Evolutionary conservation across 1,139 yeast species (phyloP), one percentile per base, ranked within the genome.

Genomic region (Pichia kudriavzevii): DNA sequence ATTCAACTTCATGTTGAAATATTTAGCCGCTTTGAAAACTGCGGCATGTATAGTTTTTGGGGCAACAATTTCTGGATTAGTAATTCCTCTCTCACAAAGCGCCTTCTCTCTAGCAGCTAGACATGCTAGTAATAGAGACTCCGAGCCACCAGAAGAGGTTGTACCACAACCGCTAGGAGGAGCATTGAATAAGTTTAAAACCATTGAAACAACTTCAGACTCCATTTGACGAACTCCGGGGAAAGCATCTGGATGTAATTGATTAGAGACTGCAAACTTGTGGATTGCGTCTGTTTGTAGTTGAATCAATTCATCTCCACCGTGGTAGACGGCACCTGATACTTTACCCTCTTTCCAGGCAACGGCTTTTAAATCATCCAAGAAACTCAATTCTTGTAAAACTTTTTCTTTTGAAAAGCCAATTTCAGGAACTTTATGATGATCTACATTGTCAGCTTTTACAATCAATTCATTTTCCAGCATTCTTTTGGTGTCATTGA

Each of bases 221-320:
- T 91, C 98, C 95, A 91, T 88, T 57, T 88, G 87, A 28, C 98
- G 74, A 5, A 91, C 84, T 2, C 94, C 97, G 0, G 98, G 98
- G 55, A 91, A 91, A 7, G 87, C 94, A 59, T 91, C 97, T 0
- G 98, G 98, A 53, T 91, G 98, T 38, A 91, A 66, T 58, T 91
- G 98, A 59, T 91, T 91, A 4, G 96, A 87, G 18, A 88, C 87
- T 7, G 93, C 74, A 56, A 74, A 88, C 51, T 71, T 70, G 35
- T 75, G 72, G 55, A 77, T 88, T 0, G 95, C 93, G 35, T 71
- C 61, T 3, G 93, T 62, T 58, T 91, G 97, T 32, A 91, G 61
- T 23, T 69, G 62, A 30, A 83, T 66, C 38, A 88, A 61, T 12
- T 80, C 84, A 13, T 69, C 64, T 7, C 96, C 96, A 22, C 97